phyloP scores from a whole-genome alignment of 2,329 filamentous ascomycete genomes.

The Thermochaetoides dissita region DNA sequence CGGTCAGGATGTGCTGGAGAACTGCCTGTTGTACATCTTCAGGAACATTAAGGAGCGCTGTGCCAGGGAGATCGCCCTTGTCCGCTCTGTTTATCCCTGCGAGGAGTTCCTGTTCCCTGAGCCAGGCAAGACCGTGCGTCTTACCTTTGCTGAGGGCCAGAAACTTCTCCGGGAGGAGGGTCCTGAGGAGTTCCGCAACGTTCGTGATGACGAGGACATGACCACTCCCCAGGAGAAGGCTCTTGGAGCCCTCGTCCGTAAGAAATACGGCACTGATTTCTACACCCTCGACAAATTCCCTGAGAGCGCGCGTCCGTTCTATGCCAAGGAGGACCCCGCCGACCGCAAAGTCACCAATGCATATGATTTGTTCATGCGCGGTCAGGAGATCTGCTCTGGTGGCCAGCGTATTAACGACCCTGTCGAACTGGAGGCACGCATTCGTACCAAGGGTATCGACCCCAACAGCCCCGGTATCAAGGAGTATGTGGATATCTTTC shows the following conservation, averaged over 20 bases:
- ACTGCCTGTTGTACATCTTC: constrained; percentile 67
- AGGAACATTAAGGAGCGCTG: constrained; percentile 45
- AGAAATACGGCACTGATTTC: constrained; percentile 90
- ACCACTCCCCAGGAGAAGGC: constrained; percentile 72
- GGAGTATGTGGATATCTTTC: constrained; percentile 77
- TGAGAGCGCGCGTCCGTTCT: constrained; percentile 75
- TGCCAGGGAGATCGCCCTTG: constrained; percentile 55
- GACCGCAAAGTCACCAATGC: constrained; percentile 53
- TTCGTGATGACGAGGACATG: constrained; percentile 66
- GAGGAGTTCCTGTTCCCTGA: constrained; percentile 65
- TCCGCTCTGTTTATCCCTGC: constrained; percentile 62
- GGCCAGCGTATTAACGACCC: constrained; percentile 84
- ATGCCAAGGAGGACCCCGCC: constrained; percentile 66
- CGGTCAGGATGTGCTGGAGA: constrained; percentile 46
- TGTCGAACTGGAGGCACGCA: constrained; percentile 58
- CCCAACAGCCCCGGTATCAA: constrained; percentile 63
- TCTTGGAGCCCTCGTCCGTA: constrained; percentile 71
- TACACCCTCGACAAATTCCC: constrained; percentile 97
- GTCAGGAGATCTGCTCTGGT: constrained; percentile 84
- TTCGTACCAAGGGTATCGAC: constrained; percentile 68
- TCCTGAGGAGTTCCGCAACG: constrained; percentile 49
- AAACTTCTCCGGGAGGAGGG: constrained; percentile 64
- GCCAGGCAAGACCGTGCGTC: constrained; percentile 57
- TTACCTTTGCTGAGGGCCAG: constrained; percentile 68
- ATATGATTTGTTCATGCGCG: constrained; percentile 78